These are phyloP conservation scores for Ramaria sp. DNA, from an alignment of 768 basidiomycete genomes.

Conservation along the genomic window DNA sequence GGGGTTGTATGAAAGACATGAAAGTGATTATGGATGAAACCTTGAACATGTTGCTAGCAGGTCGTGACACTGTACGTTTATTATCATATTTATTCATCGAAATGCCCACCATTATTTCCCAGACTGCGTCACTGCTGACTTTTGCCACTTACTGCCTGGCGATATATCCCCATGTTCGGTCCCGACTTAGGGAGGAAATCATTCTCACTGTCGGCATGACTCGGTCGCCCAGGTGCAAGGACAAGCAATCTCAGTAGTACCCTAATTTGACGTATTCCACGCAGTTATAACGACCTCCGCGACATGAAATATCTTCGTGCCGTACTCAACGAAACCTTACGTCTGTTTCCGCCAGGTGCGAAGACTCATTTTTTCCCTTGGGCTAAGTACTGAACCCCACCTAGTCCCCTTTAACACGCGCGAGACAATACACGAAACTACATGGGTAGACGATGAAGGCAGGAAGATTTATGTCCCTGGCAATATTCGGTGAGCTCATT, in stretches of 20 bases:
- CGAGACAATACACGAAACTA: slow-evolving; percentile 7
- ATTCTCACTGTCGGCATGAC: slow-evolving; percentile 9
- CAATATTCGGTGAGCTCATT: not conserved
- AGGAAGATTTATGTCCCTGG: slow-evolving; percentile 1
- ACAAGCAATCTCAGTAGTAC: slow-evolving; percentile 17
- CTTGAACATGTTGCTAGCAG: slow-evolving; percentile 34
- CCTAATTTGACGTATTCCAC: slow-evolving; percentile 8
- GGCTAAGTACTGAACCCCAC: not conserved
- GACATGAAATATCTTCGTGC: slow-evolving; percentile 14
- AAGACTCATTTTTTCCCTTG: not conserved
- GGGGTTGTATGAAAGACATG: slow-evolving; percentile 14
- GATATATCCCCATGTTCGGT: slow-evolving; percentile 16
- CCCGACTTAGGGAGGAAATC: slow-evolving; percentile 17
- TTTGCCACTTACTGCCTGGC: slow-evolving; percentile 20
- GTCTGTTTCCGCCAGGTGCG: slow-evolving; percentile 24
- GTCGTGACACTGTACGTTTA: slow-evolving; percentile 32
- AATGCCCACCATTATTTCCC: not conserved
- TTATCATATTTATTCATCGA: not conserved
- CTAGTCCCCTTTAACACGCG: slow-evolving; percentile 22
- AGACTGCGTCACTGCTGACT: slow-evolving; percentile 23
- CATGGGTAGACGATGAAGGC: slow-evolving; percentile 4
- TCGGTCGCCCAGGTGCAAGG: slow-evolving; percentile 13
- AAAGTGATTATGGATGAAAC: slow-evolving; percentile 30
- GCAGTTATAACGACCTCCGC: not conserved
- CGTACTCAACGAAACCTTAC: slow-evolving; percentile 25